Base-by-base conservation (phyloP, 2,329 filamentous ascomycete genomes). In the Calonectria honghensis region DNA sequence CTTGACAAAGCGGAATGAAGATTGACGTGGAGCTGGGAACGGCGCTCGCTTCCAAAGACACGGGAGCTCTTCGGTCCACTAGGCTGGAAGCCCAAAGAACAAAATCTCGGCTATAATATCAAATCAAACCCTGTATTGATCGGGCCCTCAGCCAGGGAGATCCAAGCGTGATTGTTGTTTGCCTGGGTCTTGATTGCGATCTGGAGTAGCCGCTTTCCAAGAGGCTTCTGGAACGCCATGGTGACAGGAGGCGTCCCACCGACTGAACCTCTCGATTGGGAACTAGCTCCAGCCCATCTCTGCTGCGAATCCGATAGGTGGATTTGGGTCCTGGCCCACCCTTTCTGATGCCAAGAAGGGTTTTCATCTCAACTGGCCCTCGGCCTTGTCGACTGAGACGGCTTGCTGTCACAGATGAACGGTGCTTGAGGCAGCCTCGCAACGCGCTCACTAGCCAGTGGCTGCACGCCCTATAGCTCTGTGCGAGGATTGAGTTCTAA, bases 251-350 rank as follows among this genome's bases (percentile, higher is more conserved):
- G 65, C 32, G 37, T 72, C 61, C 63, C 64, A 71, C 69, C 63
- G 24, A 73, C 45, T 54, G 70, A 76, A 75, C 73, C 71, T 73
- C 64, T 57, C 66, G 63, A 57, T 73, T 76, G 78, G 75, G 70
- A 65, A 68, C 48, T 70, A 54, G 71, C 69, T 67, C 59, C 48
- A 67, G 32, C 31, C 41, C 52, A 69, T 45, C n/a, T 66, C 54
- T 64, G 45, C 41, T 67, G 52, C 41, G 65, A 50, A 80, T 72
- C 79, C 79, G 80, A 81, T 81, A 81, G 80, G 80, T 81, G 78
- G 80, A 76, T 45, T 76, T 73, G 68, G 41, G 61, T 48, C 35
- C 39, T n/a, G 65, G 37, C 75, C 80, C 80, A 80, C 76, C 54
- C n/a, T 18, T 35, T 37, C 20, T 59, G 67, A 73, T 75, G 79